Evolutionary conservation across 768 basidiomycete species (phyloP).

Genomic region (Dioszegia hungarica): DNA sequence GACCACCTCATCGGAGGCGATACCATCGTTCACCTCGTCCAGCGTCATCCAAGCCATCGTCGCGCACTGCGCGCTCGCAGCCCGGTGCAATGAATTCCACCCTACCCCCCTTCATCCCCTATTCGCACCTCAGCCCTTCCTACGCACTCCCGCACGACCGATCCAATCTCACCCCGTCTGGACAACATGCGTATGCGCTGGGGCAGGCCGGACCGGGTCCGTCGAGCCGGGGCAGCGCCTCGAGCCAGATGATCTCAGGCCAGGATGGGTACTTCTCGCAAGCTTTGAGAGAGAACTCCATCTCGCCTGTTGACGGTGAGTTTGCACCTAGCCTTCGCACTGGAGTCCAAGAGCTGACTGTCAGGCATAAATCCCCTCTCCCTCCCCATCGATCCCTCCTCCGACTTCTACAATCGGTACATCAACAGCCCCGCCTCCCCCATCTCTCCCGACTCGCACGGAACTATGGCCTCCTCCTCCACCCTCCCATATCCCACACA

Average conservation of each 20-base stretch:
- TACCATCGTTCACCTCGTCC: not conserved
- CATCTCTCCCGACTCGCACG: not conserved
- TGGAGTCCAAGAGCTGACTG: not conserved
- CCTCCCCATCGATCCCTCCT: not conserved
- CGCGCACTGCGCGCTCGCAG: too few relatives aligned
- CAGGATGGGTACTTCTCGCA: conserved; percentile 1
- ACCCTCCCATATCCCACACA: not conserved
- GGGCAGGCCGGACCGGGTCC: not conserved
- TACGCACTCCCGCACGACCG: not conserved
- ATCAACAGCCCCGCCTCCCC: conserved; percentile 1
- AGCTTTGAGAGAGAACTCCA: not conserved
- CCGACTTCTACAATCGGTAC: not conserved
- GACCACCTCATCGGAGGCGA: too few relatives aligned
- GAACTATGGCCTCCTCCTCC: not conserved
- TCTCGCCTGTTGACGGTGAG: conserved; percentile 3
- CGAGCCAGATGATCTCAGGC: not conserved
- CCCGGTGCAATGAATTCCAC: conserved; percentile 6
- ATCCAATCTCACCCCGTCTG: not conserved
- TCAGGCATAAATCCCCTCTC: not conserved
- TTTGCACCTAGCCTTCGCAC: not conserved
- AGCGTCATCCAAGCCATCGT: not conserved
- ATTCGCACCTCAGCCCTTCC: not conserved
- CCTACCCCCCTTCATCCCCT: not conserved
- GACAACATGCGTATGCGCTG: not conserved
- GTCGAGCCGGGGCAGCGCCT: not conserved